These are phyloP conservation scores for Rutstroemia sydowiana DNA, from an alignment of 2,329 filamentous ascomycete genomes.

Conservation along the genomic window DNA sequence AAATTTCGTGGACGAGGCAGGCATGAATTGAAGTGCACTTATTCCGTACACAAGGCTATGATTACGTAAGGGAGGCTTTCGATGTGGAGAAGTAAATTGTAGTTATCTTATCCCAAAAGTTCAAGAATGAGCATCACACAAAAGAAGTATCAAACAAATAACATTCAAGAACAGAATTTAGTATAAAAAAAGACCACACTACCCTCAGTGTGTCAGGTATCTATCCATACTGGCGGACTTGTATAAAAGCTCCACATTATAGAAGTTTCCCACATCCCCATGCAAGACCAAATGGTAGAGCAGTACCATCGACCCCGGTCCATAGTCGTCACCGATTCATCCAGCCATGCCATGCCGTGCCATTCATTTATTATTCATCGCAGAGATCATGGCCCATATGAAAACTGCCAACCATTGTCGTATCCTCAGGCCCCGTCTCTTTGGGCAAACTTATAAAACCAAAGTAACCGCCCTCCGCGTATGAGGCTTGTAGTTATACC, in stretches of 20 bases:
- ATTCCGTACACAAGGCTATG: neutral
- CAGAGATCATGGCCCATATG: conserved; percentile 10
- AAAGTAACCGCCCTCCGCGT: neutral
- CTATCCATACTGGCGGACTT: conserved; percentile 11
- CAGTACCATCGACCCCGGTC: conserved; percentile 1
- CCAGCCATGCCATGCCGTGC: conserved; percentile 3
- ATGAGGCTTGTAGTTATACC: conserved; percentile 2
- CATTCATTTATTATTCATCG: conserved; percentile 9
- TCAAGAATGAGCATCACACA: neutral
- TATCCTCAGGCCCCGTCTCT: neutral
- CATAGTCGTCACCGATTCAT: neutral
- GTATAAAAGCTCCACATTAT: conserved; percentile 14
- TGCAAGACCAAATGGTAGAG: conserved; percentile 12
- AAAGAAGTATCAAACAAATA: neutral
- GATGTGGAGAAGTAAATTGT: neutral
- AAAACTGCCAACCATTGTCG: conserved; percentile 8
- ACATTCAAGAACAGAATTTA: neutral
- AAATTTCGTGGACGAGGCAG: conserved; percentile 3
- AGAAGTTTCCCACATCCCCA: conserved; percentile 12
- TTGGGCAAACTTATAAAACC: neutral
- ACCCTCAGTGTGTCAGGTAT: conserved; percentile 1
- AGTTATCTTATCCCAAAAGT: no score
- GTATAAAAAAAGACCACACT: conserved; percentile 1
- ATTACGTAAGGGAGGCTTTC: neutral
- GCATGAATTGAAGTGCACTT: neutral